These are phyloP conservation scores for Trichoderma oligosporum DNA, from an alignment of 2,329 filamentous ascomycete genomes.

Conservation along the genomic window DNA sequence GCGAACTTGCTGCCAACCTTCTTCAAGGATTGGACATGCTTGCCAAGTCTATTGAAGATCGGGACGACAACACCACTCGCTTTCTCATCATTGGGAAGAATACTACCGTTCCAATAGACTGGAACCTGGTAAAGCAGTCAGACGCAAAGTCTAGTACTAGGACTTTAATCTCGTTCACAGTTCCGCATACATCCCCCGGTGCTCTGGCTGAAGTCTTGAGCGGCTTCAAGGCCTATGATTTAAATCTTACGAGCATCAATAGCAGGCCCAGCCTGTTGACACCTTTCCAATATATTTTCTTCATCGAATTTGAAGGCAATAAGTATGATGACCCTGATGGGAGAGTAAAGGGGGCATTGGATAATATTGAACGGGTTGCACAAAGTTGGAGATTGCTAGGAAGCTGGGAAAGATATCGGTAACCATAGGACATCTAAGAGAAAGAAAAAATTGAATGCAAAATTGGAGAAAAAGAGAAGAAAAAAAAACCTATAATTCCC, in stretches of 20 bases:
- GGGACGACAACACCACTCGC: conserved; percentile 70
- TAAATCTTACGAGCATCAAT: conserved; percentile 90
- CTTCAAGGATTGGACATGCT: conserved; percentile 68
- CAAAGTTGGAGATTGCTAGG: conserved; percentile 65
- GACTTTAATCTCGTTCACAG: conserved; percentile 76
- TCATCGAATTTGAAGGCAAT: conserved; percentile 80
- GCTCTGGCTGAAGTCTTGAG: conserved; percentile 75
- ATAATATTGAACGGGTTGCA: conserved; percentile 55
- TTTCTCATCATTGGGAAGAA: conserved; percentile 63
- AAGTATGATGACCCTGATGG: conserved; percentile 47
- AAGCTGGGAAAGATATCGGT: conserved; percentile 54
- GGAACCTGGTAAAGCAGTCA: conserved; percentile 28
- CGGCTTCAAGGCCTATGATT: conserved; percentile 66
- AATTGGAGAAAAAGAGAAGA: not conserved
- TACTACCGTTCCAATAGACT: conserved; percentile 26
- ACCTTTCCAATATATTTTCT: conserved; percentile 91
- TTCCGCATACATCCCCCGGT: conserved; percentile 74
- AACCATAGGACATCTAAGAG: not conserved
- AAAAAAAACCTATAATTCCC: not conserved
- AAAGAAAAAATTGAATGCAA: not conserved
- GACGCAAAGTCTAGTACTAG: conserved; percentile 48
- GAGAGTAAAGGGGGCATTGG: conserved; percentile 58
- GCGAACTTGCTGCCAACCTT: conserved; percentile 65
- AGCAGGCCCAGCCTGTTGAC: conserved; percentile 70
- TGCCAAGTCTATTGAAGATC: conserved; percentile 66